Base-by-base conservation (phyloP, 2,329 filamentous ascomycete species). In the Aspergillus novofumigatus region DNA sequence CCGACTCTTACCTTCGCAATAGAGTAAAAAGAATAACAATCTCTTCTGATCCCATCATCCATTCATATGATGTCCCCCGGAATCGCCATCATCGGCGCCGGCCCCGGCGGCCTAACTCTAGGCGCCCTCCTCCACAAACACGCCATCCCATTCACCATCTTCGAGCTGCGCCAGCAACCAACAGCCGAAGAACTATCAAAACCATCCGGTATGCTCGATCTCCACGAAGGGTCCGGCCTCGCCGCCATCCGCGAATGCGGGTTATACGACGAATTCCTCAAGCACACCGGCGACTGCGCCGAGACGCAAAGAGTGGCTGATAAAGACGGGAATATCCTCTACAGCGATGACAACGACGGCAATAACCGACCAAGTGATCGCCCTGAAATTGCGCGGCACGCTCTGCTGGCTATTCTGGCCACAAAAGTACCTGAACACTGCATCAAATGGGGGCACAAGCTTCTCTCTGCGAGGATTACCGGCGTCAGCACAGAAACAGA, bases 81-180 rank as follows among this genome's bases (percentile, higher is more conserved):
- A 44, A 23, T 44, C 8, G 42, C 42, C 42, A 23, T 44, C n/a
- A 10, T 44, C 21, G 42, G 42, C 42, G 59, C 51, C 23, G 75
- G 75, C 3, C 75, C 73, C n/a, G 71, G 71, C 5, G 68, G 68
- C 3, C 52, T 68, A 3, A 66, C 65, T 1, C 55, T 70, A 8
- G 65, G 57, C 35, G 57, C 60, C 11, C 54, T 71, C 6, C 63
- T 70, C 0, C 57, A 67, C 28, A 55, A 59, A 26, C 53, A 53
- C 48, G 28, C 52, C 8, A 67, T 70, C 14, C 52, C 59, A 49
- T 63, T 59, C 41, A 67, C 60, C 3, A 56, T 71, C 42, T 71
- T 62, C 49, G 75, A 77, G 64, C 57, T 53, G 4, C 62, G 62
- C 51, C 64, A 65, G n/a, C 67, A 72, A 62, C 72, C 50, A 62